phyloP scores from a whole-genome alignment of 1,139 yeast species.

The Pichia sp. region DNA sequence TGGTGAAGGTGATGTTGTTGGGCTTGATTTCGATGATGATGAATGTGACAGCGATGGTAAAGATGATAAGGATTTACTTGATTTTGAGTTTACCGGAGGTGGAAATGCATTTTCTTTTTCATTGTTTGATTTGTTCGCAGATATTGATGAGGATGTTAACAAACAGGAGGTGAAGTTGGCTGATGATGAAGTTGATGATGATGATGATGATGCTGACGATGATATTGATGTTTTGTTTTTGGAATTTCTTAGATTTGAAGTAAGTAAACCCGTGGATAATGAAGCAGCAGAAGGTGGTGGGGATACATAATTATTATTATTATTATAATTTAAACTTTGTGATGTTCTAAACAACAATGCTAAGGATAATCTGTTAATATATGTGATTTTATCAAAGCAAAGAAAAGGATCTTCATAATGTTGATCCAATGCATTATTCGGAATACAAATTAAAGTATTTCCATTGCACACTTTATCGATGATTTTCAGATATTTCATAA shows the following conservation, averaged over 20 bases:
- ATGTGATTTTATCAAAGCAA: slow-evolving; percentile 20
- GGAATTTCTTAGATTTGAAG: too few relatives aligned
- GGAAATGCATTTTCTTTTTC: too few relatives aligned
- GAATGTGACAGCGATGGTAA: background rate
- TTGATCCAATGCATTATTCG: slow-evolving; percentile 19
- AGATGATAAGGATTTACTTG: background rate
- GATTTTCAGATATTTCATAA: slow-evolving; percentile 22
- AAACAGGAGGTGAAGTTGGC: too few relatives aligned
- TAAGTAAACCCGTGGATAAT: too few relatives aligned
- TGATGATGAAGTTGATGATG: background rate
- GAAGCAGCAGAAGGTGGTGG: background rate
- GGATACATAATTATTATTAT: background rate
- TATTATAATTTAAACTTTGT: slow-evolving; percentile 3
- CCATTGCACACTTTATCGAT: slow-evolving; percentile 21
- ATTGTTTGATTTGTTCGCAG: too few relatives aligned
- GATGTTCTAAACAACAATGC: slow-evolving; percentile 18
- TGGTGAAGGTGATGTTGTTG: background rate
- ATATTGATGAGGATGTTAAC: too few relatives aligned
- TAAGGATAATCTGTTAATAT: slow-evolving; percentile 25
- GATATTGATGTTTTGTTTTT: too few relatives aligned
- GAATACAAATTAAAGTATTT: slow-evolving; percentile 21
- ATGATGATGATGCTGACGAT: too few relatives aligned
- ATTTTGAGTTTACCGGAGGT: background rate
- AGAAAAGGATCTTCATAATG: slow-evolving; percentile 26
- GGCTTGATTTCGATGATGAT: background rate